These are phyloP conservation scores for Annulohypoxylon moriforme DNA, from an alignment of 495 filamentous ascomycete genomes.

Conservation along the genomic window DNA sequence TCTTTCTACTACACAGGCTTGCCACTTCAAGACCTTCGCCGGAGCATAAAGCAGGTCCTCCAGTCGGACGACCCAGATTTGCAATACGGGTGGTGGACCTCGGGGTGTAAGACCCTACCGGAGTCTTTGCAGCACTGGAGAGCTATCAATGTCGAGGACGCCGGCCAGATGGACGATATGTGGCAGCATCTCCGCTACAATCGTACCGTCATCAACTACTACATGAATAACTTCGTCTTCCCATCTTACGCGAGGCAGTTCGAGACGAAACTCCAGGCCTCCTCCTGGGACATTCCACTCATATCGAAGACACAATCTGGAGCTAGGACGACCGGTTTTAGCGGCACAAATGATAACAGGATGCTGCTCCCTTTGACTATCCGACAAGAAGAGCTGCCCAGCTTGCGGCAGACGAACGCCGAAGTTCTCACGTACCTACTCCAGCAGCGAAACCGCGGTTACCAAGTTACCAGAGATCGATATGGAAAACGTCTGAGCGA, in stretches of 20 bases:
- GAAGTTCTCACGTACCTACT: constrained; percentile 66
- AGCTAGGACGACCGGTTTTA: constrained; percentile 63
- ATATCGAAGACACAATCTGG: constrained; percentile 27
- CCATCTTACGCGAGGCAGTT: constrained; percentile 65
- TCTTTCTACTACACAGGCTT: constrained; percentile 65
- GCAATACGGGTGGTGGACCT: constrained; percentile 62
- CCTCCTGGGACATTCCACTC: constrained; percentile 65
- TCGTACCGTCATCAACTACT: constrained; percentile 60
- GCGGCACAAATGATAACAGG: constrained; percentile 65
- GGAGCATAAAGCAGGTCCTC: constrained; percentile 54
- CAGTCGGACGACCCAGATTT: constrained; percentile 64
- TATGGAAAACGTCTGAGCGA: constrained; percentile 52
- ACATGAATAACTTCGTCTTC: constrained; percentile 66
- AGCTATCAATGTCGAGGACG: constrained; percentile 63
- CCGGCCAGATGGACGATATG: constrained; percentile 56
- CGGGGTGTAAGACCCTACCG: constrained; percentile 52
- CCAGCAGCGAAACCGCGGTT: constrained; percentile 55
- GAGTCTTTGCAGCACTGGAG: constrained; percentile 57
- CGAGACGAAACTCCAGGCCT: constrained; percentile 63
- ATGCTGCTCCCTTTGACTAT: constrained; percentile 63
- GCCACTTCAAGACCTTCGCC: constrained; percentile 51
- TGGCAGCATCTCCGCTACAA: constrained; percentile 54
- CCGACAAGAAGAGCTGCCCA: constrained; percentile 61
- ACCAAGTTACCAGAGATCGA: constrained; percentile 48
- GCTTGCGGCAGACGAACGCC: constrained; percentile 62